These are phyloP conservation scores for Orbilia oligospora DNA, from an alignment of 2,329 filamentous ascomycete genomes.

Conservation along the genomic window DNA sequence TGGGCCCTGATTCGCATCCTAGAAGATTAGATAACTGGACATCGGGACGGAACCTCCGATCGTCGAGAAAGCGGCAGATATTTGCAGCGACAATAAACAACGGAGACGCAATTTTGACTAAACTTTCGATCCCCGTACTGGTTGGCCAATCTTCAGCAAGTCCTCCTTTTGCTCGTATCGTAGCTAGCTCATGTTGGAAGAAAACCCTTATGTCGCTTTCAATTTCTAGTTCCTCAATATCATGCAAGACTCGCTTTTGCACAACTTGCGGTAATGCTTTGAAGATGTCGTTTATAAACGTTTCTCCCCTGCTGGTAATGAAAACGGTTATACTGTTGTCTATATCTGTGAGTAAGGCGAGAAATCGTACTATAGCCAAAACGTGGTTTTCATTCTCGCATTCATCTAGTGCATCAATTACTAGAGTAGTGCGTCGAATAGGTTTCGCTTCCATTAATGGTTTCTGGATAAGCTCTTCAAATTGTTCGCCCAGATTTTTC, in stretches of 20 bases:
- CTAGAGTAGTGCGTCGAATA: constrained; percentile 15
- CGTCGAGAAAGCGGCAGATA: constrained; percentile 11
- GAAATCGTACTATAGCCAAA: constrained; percentile 65
- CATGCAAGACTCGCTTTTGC: background rate
- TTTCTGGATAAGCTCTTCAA: constrained; percentile 4
- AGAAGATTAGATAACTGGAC: background rate
- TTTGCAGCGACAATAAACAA: constrained; percentile 35
- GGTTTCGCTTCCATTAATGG: background rate
- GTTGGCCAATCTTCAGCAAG: constrained; percentile 59
- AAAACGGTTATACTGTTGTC: constrained; percentile 60
- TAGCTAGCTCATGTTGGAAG: constrained; percentile 63
- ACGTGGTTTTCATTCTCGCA: constrained; percentile 63
- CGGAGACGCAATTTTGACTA: background rate
- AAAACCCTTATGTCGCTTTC: constrained; percentile 3
- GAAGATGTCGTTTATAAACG: constrained; percentile 60
- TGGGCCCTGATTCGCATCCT: background rate
- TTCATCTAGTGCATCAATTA: constrained; percentile 66
- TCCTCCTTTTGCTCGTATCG: constrained; percentile 62
- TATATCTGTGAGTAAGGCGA: constrained; percentile 28
- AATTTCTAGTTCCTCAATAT: background rate
- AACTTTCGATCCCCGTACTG: background rate
- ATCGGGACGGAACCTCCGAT: background rate
- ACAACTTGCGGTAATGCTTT: constrained; percentile 13
- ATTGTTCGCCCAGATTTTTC: constrained; percentile 6
- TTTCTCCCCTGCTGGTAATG: constrained; percentile 62